Conservation (phyloP, 225 moss, liverwort and hornwort species). For the Lunularia cruciata region DNA sequence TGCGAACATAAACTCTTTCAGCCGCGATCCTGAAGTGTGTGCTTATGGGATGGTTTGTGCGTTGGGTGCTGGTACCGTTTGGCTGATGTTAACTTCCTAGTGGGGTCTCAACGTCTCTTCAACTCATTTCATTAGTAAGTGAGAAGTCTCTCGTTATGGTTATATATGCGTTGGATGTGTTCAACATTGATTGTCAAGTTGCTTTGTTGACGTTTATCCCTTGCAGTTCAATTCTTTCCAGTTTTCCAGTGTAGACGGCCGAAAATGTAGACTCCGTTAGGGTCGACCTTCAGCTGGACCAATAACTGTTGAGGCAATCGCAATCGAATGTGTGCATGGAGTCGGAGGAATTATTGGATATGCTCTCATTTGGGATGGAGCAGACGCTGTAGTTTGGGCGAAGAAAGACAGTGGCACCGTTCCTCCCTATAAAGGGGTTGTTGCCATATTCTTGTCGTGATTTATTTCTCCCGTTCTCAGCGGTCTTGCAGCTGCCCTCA, state of each 20-base stretch:
- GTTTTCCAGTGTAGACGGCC: too few species aligned
- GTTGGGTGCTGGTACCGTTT: slow-evolving; percentile 53
- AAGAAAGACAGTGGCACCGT: slow-evolving; percentile 41
- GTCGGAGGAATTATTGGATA: slow-evolving; percentile 66
- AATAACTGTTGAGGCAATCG: background rate
- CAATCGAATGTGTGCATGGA: slow-evolving; percentile 13
- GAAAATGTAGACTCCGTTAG: too few species aligned
- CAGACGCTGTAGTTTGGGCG: slow-evolving; percentile 58
- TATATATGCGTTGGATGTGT: too few species aligned
- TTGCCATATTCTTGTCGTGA: slow-evolving; percentile 61
- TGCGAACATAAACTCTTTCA: slow-evolving; percentile 52
- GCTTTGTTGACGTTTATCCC: too few species aligned
- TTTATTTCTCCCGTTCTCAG: slow-evolving; percentile 59
- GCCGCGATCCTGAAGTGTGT: slow-evolving; percentile 51
- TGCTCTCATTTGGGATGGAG: slow-evolving; percentile 65
- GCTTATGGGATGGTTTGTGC: slow-evolving; percentile 75
- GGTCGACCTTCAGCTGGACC: background rate
- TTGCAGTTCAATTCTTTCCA: too few species aligned
- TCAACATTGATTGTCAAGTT: too few species aligned
- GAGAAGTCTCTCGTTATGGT: background rate
- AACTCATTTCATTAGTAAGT: slow-evolving; percentile 63
- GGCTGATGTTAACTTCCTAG: slow-evolving; percentile 57
- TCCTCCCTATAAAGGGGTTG: slow-evolving; percentile 60
- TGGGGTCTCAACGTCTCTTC: slow-evolving; percentile 49
- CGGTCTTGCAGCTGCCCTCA: slow-evolving; percentile 28